Base-by-base conservation (phyloP, 352 stramenopile species). In the Pythium aquatile region DNA sequence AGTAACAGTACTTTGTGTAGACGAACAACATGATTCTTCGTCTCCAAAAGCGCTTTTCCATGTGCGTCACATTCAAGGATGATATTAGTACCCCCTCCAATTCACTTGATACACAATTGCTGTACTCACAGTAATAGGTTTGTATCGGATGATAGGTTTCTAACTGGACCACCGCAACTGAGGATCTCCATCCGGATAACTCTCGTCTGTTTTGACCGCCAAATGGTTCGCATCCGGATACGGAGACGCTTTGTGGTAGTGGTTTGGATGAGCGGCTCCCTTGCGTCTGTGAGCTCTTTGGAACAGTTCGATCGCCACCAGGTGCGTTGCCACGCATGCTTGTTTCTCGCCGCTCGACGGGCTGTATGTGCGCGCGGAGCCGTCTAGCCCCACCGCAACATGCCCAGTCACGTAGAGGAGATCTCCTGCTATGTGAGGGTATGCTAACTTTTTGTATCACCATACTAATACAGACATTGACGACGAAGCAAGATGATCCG, bases 401-500 rank as follows among this genome's bases (percentile, higher is more conserved):
- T 54, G 37, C 26, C 0, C 11, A 33, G 28, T 8, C 47, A 28
- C 26, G 47, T 54, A 37, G 47, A 54, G 47, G 47, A 37, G 47
- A 54, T 54, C 26, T 37, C 47, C 26, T 33, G 24, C 28, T 54
- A 24, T 11, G 10, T n/a, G 16, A 3, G 47, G 28, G 47, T 37
- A n/a, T 37, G 28, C 47, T 54, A 24, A 54, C 2, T 11, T 5
- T 16, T 37, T 10, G 7, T 20, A 4, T 54, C 37, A 14, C 30
- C 9, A 26, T 30, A 7, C 4, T 30, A 20, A 2, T 24, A 37
- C 47, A 54, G 47, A 54, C 47, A 54, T 35, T n/a, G 16, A 67
- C 53, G 51, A 61, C 26, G 53, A 56, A 72, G 58, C 44, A 87
- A 65, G 51, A 95, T 93, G 87, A 81, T 95, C 79, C 87, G 87